Percentiles rank a stretch among this genome's conserved stretches.
These are phyloP conservation scores for Solanum medicagineum DNA, from an alignment of 257 asterid genomes.

Conservation along the genomic window DNA sequence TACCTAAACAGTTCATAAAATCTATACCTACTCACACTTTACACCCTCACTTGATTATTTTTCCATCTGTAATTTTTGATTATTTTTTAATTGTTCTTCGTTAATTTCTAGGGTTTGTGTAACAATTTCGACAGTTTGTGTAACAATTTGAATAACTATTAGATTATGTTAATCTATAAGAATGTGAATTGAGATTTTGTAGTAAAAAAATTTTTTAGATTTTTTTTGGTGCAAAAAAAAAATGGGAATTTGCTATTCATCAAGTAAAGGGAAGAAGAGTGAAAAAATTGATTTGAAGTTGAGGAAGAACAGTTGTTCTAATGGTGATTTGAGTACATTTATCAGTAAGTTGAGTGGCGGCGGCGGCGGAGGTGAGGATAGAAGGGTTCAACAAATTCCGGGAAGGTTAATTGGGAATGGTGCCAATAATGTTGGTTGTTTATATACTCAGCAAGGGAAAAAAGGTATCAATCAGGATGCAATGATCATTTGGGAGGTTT, in stretches of 20 bases:
- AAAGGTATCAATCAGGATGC: constrained; percentile 97
- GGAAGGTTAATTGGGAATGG: constrained; percentile 79
- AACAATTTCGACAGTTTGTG: neutral
- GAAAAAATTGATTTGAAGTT: constrained; percentile 25
- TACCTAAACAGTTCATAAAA: neutral
- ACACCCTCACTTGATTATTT: neutral
- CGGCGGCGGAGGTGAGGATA: constrained; percentile 56
- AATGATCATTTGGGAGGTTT: constrained; percentile 96
- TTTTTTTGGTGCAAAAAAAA: neutral
- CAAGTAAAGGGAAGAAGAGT: constrained; percentile 23
- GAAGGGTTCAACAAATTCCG: constrained; percentile 56
- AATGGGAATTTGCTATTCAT: constrained; percentile 96
- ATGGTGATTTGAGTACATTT: constrained; percentile 51
- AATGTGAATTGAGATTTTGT: neutral
- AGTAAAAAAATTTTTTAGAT: neutral
- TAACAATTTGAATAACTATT: neutral
- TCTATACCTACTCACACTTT: neutral
- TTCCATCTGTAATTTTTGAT: neutral
- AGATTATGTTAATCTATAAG: neutral
- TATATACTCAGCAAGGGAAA: constrained; percentile 94
- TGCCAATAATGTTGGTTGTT: constrained; percentile 48
- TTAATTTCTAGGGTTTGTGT: neutral
- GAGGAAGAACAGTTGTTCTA: constrained; percentile 33
- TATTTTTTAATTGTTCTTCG: neutral
- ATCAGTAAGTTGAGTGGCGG: constrained; percentile 49